phyloP scores from a whole-genome alignment of 169 alveolate species.

The Fabrea salina region DNA sequence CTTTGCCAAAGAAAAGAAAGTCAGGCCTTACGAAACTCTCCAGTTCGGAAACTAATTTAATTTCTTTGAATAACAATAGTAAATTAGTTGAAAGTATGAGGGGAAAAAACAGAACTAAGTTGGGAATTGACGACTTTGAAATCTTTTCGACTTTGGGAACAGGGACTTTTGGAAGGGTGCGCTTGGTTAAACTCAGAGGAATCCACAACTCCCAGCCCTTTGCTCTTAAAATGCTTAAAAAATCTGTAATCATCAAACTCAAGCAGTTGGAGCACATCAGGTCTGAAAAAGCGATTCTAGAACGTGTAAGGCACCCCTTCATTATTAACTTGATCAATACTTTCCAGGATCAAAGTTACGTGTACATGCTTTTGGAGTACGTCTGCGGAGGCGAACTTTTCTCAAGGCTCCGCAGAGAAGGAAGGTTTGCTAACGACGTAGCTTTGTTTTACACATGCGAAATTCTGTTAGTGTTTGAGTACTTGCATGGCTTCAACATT shows the following conservation, averaged over 20 bases:
- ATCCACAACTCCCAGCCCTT: slow-evolving; percentile 47
- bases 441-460: slow-evolving; percentile 95
- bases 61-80: not conserved
- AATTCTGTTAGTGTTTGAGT: slow-evolving; percentile 84
- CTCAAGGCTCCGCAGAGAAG: slow-evolving; percentile 88
- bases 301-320: slow-evolving; percentile 92
- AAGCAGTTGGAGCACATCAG: slow-evolving; percentile 83
- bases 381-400: slow-evolving; percentile 97
- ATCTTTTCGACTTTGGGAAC: slow-evolving; percentile 52
- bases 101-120: not conserved
- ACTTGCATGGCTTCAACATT: slow-evolving; percentile 48
- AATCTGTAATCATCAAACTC: slow-evolving; percentile 74
- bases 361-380: slow-evolving; percentile 92
- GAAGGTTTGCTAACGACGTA: slow-evolving; percentile 89
- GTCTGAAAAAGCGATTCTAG: slow-evolving; percentile 92
- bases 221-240: slow-evolving; percentile 81
- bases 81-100: not conserved
- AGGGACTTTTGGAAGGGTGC: slow-evolving; percentile 91
- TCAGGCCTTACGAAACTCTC: slow-evolving; percentile 4
- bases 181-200: slow-evolving; percentile 87
- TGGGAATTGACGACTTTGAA: slow-evolving; percentile 44
- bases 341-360: slow-evolving; percentile 65
- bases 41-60: not conserved
- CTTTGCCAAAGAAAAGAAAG: not conserved
- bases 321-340: slow-evolving; percentile 87